Base-by-base conservation (phyloP, 306 rosid species). In the Malus sieversii region DNA sequence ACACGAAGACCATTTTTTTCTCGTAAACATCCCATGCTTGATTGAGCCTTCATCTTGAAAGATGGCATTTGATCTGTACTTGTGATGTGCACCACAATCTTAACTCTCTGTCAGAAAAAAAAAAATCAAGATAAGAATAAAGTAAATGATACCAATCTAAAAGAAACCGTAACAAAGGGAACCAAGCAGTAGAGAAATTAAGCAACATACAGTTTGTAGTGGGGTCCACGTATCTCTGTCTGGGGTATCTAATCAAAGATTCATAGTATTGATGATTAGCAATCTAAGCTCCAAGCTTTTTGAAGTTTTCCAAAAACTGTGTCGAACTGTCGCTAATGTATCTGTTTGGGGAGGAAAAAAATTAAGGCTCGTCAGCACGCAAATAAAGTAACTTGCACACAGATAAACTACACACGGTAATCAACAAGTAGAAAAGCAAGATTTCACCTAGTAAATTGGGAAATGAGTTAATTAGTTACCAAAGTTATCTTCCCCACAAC, bases 11-110 rank as follows among this genome's bases (percentile, higher is more conserved):
- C 92, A 74, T 85, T 76, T 83, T 81, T 92, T 77, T 92, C 98
- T 81, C 82, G 85, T 83, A 95, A 80, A 87, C 95, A 88, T 82
- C 85, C 80, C 57, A 59, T 83, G 81, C 89, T 84, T 85, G 86
- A 87, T 81, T 95, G 89, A 85, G 92, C 85, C 95, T 95, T 90
- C 98, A 92, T 94, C 81, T 89, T 92, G 78, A 92, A 68, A 76
- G 95, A 94, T 90, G 98, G 98, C 98, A 94, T 94, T 94, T 88
- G 98, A 76, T 84, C 90, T 86, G 76, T 52, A 77, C 86, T 85
- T 83, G 70, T 70, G 81, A 86, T 81, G 69, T 19, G 75, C 78
- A 82, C 82, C 70, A 75, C 84, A 78, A 68, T 71, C 78, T 76
- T 77, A 91, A 80, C 86, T 84, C 83, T 82, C 84, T 84, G 52